Percentiles rank a stretch among this genome's conserved stretches.
These are phyloP conservation scores for Zygosaccharomyces kombuchaensis DNA, from an alignment of 805 yeast species.

Conservation along the genomic window DNA sequence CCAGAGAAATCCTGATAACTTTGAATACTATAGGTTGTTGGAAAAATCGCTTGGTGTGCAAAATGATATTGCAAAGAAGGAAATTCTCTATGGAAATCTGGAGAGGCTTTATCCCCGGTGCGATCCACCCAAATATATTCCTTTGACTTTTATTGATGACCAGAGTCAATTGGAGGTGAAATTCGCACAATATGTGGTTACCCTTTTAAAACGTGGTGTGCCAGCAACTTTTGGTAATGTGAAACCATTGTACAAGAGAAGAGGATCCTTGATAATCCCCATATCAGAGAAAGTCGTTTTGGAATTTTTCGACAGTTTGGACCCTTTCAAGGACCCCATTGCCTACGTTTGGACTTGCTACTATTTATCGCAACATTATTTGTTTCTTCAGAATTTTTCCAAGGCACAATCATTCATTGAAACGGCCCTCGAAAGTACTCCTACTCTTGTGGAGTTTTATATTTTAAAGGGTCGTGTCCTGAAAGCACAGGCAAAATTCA, in stretches of 20 bases:
- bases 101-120: conserved; percentile 72
- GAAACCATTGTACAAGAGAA: conserved; percentile 66
- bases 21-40: conserved; percentile 57
- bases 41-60: conserved; percentile 56
- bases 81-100: conserved; percentile 60
- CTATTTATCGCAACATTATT: conserved; percentile 74
- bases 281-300: conserved; percentile 51
- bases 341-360: conserved; percentile 60
- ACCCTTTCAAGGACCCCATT: conserved; percentile 34
- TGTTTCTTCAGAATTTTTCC: conserved; percentile 49
- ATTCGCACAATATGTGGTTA: conserved; percentile 50
- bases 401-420: conserved; percentile 57
- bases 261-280: conserved; percentile 34
- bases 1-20: conserved; percentile 81
- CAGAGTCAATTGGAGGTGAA: conserved; percentile 41
- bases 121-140: conserved; percentile 75
- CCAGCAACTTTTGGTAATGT: conserved; percentile 87
- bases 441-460: conserved; percentile 79
- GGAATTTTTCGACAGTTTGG: conserved; percentile 40
- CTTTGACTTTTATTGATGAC: conserved; percentile 65
- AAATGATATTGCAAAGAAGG: conserved; percentile 46
- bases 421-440: conserved; percentile 64
- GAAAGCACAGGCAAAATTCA: conserved; percentile 62
- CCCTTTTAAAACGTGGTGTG: conserved; percentile 71
- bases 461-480: conserved; percentile 74